phyloP scores from a whole-genome alignment of 2,329 filamentous ascomycete genomes.

The Penicillium brasilianum region DNA sequence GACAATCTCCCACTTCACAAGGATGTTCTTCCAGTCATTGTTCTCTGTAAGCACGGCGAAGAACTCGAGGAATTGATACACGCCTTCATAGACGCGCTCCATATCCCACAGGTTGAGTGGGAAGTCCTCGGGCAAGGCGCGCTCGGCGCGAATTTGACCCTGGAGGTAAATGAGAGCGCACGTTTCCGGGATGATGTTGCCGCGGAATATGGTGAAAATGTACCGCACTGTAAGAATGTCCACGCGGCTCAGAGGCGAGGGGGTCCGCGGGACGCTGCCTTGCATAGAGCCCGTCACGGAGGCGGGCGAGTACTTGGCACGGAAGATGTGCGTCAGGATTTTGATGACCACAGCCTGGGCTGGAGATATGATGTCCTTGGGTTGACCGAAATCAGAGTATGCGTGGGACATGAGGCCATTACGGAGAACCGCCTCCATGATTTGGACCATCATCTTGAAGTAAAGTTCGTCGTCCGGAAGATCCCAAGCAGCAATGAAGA shows the following conservation, averaged over 20 bases:
- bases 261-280: conserved; percentile 61
- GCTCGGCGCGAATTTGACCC: conserved; percentile 80
- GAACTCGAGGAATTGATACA: conserved; percentile 93
- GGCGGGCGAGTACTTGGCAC: conserved; percentile 61
- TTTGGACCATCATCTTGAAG: conserved; percentile 95
- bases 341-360: conserved; percentile 93
- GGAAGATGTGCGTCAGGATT: conserved; percentile 87
- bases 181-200: conserved; percentile 90
- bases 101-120: conserved; percentile 97
- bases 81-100: conserved; percentile 92
- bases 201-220: conserved; percentile 89
- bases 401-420: conserved; percentile 89
- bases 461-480: conserved; percentile 91
- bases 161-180: conserved; percentile 94
- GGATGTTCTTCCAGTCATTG: conserved; percentile 77
- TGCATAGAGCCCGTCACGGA: conserved; percentile 52
- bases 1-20: conserved; percentile 90
- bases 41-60: conserved; percentile 88
- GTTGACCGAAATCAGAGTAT: conserved; percentile 87
- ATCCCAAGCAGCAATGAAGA: conserved; percentile 97
- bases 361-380: conserved; percentile 94
- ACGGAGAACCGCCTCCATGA: conserved; percentile 89
- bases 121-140: conserved; percentile 81
- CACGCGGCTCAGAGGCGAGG: conserved; percentile 60
- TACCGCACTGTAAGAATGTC: conserved; percentile 78